Evolutionary conservation across 176 grass and related monocot genomes (phyloP), one percentile per base, ranked within the genome.

Genomic region (Neostapfia colusana): DNA sequence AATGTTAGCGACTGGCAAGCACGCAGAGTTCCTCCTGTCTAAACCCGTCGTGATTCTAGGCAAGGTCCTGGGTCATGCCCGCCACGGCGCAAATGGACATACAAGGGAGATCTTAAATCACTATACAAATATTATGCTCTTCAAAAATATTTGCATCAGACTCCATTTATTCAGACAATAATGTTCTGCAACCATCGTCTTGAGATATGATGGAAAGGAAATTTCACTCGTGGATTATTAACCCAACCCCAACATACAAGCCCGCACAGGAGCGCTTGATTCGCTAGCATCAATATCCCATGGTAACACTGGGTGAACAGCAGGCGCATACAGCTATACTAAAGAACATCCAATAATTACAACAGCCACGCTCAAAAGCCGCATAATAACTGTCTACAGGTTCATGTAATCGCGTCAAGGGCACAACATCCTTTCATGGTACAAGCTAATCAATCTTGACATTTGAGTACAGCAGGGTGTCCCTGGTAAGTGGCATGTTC

Each of bases 391-490:
- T 65, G 51, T 56, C 16, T 8, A 66, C 9, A 84, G 71, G 11
- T 37, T 65, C 27, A 70, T 26, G 65, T 39, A 2, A n/a, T 83
- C 36, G 21, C 6, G 26, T 54, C 34, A 27, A 42, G 82, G 80
- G 20, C 54, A 67, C 53, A 27, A 45, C 26, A 2, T 55, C 21
- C 34, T 51, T 85, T 36, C 15, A 4, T 21, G 31, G 12, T 40
- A 66, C 50, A 74, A 84, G 78, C 78, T 82, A 95, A 92, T 99
- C 91, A 12, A 99, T 69, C 87, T 99, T 99, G 55, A 95, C 89
- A 49, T 99, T 99, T 49, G 91, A 95, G 73, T 99, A 99, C 36
- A 99, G 87, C 75, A 99, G 89, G 15, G 89, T 95, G 83, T 99
- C 95, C 81, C 74, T 90, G 28, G 91, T 99, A 55, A 99, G 79